Evolutionary conservation across 2,329 filamentous ascomycete species (phyloP), one percentile per base, ranked within the genome.

Genomic region (Dactylellina leptospora): DNA sequence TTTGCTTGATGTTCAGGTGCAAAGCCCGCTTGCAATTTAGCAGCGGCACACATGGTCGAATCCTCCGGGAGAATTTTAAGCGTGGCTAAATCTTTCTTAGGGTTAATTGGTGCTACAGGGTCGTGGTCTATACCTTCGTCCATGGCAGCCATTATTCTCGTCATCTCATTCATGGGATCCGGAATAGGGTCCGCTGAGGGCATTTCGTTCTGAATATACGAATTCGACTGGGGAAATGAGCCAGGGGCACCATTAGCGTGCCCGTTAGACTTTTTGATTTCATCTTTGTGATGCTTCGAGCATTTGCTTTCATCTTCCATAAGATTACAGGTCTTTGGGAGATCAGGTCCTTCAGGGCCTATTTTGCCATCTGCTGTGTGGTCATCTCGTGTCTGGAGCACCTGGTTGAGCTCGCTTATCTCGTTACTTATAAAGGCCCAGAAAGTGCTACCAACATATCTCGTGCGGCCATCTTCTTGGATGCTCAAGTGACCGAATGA

Each of bases 361-460:
- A 18, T 36, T 40, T 63, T 16, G 13, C 8, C 23, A 9, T 54
- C 58, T 6, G 16, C 20, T 5, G 59, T 20, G 10, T 30, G 48
- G 33, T 64, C 69, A 30, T 44, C 68, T 38, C 68, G 69, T 2
- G 70, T 69, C 44, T 75, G 76, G 42, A 75, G 63, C 28, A 77
- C 70, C 22, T 75, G 62, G 38, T 77, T 76, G 28, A 77, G 73
- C 27, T 77, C 76, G 11, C 60, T 75, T 45, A 76, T 75, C 75
- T 77, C 75, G 16, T 74, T 75, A 20, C 74, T 76, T 10, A 75
- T 63, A n/a, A 76, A 71, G 18, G 75, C 76, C 76, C 76, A 77
- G 44, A 76, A 77, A 18, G 75, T 76, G 40, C 66, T 75, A 20
- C 76, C 76, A 28, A 76, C 75, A 47, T 77, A 77, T 64, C 76